phyloP scores from a whole-genome alignment of 176 grass and related monocot species.

The Oryza glaberrima region DNA sequence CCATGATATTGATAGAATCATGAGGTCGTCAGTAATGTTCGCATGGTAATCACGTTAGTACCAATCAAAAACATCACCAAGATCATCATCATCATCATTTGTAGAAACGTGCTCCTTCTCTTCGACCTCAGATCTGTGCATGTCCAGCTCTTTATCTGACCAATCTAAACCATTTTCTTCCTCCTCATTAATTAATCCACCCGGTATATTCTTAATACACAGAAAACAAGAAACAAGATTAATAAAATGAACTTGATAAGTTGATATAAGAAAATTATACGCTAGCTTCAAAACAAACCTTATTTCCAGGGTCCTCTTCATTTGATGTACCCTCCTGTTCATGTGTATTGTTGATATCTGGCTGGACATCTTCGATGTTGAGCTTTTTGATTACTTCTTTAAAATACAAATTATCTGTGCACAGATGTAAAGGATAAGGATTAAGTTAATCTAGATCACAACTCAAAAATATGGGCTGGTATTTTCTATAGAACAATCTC shows the following conservation, averaged over 20 bases:
- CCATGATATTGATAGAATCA: constrained; percentile 7
- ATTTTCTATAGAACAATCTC: constrained; percentile 24
- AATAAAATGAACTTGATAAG: background rate
- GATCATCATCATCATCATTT: constrained; percentile 49
- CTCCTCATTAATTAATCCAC: constrained; percentile 14
- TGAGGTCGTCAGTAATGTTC: background rate
- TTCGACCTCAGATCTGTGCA: constrained; percentile 28
- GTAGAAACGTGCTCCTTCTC: constrained; percentile 37
- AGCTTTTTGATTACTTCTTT: constrained; percentile 81
- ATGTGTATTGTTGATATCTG: constrained; percentile 18
- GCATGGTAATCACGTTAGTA: constrained; percentile 37
- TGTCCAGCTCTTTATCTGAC: constrained; percentile 21
- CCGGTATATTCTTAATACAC: constrained; percentile 24
- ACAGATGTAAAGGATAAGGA: constrained; percentile 31
- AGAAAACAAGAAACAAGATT: constrained; percentile 11
- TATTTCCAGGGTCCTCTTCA: constrained; percentile 26
- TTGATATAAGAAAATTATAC: background rate
- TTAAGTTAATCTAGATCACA: constrained; percentile 19
- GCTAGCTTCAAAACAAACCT: constrained; percentile 28
- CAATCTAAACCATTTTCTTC: constrained; percentile 38
- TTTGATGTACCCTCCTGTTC: constrained; percentile 43
- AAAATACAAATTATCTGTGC: constrained; percentile 77
- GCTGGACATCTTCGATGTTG: constrained; percentile 48
- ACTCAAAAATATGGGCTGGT: constrained; percentile 22
- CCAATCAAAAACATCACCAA: constrained; percentile 57